Evolutionary conservation across 139 green algal genomes (phyloP), one percentile per base, ranked within the genome.

Genomic region (Chlorella ohadii): DNA sequence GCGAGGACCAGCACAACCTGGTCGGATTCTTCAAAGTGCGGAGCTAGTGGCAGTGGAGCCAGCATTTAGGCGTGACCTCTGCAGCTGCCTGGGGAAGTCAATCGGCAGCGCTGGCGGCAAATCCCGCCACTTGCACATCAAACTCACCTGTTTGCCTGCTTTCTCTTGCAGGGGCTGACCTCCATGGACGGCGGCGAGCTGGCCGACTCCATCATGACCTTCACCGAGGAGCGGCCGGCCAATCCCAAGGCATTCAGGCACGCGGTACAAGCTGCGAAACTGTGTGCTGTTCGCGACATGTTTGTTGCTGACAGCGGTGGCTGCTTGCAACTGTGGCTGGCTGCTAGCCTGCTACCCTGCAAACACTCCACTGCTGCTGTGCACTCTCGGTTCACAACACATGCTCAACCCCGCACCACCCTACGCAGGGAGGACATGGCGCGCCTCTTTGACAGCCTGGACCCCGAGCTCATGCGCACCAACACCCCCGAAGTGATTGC

Each of bases 21-120:
- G 90, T 98, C 28, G 95, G 89, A 51, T 98, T 99, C 86, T 91
- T 99, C 70, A 82, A 77, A 41, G 61, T 61, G 89, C 92, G 64
- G 71, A 1, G 7, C 6, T 55, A 23, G 51, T 23, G 11, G 51
- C 51, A 22, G 51, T 9, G 51, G 44, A 11, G 7, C 7, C 44
- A 6, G 7, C 11, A 11, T 11, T 55, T 6, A 11, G 44, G 6
- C 44, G 44, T 55, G 6, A 11, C n/a, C n/a, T n/a, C n/a, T n/a
- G n/a, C n/a, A n/a, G n/a, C n/a, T n/a, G n/a, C n/a, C n/a, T n/a
- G n/a, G n/a, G n/a, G n/a, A n/a, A n/a, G n/a, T n/a, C n/a, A n/a
- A n/a, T n/a, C n/a, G n/a, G n/a, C n/a, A n/a, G n/a, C n/a, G n/a
- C n/a, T n/a, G n/a, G n/a, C n/a, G n/a, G n/a, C n/a, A n/a, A n/a